Evolutionary conservation across 1,284 basidiomycete species (phyloP).

Genomic region (Flammula alnicola): DNA sequence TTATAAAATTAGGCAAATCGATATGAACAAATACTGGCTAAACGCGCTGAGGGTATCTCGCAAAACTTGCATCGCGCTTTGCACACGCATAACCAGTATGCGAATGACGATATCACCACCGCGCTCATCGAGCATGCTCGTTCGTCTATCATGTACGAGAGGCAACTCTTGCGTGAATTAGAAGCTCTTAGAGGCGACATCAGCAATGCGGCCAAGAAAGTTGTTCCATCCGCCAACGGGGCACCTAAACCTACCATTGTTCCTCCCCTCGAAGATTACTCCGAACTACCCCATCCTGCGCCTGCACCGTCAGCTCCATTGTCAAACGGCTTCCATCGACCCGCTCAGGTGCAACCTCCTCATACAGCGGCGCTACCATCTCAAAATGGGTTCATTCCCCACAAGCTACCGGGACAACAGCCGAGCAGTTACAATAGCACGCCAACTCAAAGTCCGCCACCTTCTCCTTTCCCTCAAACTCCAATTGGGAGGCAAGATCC

Average conservation of each 20-base stretch:
- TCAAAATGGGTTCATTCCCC: constrained; percentile 31
- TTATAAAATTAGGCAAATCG: constrained; percentile 84
- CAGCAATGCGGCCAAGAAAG: constrained; percentile 65
- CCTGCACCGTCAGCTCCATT: constrained; percentile 39
- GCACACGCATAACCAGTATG: constrained; percentile 79
- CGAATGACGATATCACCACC: constrained; percentile 88
- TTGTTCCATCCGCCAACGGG: constrained; percentile 48
- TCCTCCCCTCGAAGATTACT: constrained; percentile 67
- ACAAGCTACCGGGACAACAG: constrained; percentile 27
- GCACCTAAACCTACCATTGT: constrained; percentile 64
- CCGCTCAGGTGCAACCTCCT: constrained; percentile 33
- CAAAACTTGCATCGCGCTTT: constrained; percentile 88
- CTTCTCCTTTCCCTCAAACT: constrained; percentile 32
- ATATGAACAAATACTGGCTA: constrained; percentile 82
- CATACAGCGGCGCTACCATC: constrained; percentile 35
- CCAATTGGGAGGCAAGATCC: constrained; percentile 33
- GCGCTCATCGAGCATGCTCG: constrained; percentile 91
- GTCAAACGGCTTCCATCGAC: constrained; percentile 36
- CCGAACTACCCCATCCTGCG: constrained; percentile 36
- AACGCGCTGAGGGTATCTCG: constrained; percentile 87
- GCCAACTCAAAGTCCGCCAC: constrained; percentile 29
- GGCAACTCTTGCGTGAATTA: constrained; percentile 84
- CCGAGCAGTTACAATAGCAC: constrained; percentile 22
- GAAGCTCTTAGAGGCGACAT: constrained; percentile 85
- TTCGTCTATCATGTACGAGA: constrained; percentile 89